Evolutionary conservation across 2,329 filamentous ascomycete species (phyloP).

Genomic region (Exophiala oligosperma): DNA sequence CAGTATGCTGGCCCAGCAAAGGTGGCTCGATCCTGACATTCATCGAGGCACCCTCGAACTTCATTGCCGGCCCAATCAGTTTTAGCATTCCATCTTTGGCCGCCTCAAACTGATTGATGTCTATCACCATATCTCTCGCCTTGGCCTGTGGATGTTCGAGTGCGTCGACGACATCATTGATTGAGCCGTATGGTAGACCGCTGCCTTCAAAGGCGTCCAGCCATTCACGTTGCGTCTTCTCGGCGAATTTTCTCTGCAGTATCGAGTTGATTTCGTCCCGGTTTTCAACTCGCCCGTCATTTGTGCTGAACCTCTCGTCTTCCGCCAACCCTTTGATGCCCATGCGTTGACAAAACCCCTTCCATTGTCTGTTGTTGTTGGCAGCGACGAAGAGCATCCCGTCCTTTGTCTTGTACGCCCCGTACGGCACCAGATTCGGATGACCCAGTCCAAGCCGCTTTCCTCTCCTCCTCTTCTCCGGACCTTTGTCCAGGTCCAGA

Average conservation of each 20-base stretch:
- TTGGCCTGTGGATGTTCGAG: conserved; percentile 25
- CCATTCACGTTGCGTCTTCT: conserved; percentile 25
- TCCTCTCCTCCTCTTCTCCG: conserved; percentile 20
- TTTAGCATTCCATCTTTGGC: conserved; percentile 25
- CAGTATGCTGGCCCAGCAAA: conserved; percentile 26
- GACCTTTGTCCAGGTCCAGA: conserved; percentile 21
- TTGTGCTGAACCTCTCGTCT: conserved; percentile 23
- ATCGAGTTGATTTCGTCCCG: conserved; percentile 23
- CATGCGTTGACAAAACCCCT: conserved; percentile 23
- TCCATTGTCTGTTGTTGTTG: conserved; percentile 29
- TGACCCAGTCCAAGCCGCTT: conserved; percentile 25
- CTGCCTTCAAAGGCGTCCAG: conserved; percentile 23
- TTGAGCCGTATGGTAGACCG: conserved; percentile 28
- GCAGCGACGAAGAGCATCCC: conserved; percentile 26
- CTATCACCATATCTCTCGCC: conserved; percentile 26
- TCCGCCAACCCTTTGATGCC: conserved; percentile 14
- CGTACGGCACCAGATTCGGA: conserved; percentile 27
- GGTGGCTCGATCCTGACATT: conserved; percentile 24
- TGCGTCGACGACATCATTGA: conserved; percentile 28
- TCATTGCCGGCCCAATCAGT: conserved; percentile 26
- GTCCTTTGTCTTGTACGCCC: conserved; percentile 24
- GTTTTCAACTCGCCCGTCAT: conserved; percentile 26
- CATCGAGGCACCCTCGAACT: conserved; percentile 22
- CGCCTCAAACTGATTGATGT: conserved; percentile 23
- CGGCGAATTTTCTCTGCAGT: conserved; percentile 18